phyloP scores from a whole-genome alignment of 371 early-diverging fungal species.

The Saksenaea oblongispora region DNA sequence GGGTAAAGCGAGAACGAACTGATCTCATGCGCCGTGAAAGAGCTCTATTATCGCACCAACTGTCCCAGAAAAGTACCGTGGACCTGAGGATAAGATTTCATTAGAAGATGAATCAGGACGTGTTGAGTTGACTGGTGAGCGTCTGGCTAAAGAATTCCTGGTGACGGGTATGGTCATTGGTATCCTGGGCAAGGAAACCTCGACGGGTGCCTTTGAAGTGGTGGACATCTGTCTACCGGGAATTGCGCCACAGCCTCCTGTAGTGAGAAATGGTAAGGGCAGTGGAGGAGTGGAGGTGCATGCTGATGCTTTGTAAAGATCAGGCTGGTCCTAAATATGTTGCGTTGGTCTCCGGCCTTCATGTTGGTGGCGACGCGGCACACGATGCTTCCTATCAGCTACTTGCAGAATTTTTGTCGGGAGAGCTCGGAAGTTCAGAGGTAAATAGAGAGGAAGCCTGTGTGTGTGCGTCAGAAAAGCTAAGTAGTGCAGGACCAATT shows the following conservation, averaged over 20 bases:
- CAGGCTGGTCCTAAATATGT: constrained; percentile 58
- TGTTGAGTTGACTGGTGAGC: constrained; percentile 61
- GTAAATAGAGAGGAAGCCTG: constrained; percentile 25
- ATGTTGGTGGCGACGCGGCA: constrained; percentile 53
- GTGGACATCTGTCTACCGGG: constrained; percentile 80
- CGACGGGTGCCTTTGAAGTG: constrained; percentile 79
- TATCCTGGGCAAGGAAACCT: constrained; percentile 71
- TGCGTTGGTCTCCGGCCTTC: constrained; percentile 83
- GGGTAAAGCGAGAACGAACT: neutral
- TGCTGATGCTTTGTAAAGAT: neutral
- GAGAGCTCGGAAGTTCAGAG: constrained; percentile 66
- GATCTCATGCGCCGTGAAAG: constrained; percentile 28
- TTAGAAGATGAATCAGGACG: constrained; percentile 95
- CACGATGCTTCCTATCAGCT: constrained; percentile 65
- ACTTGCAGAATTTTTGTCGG: constrained; percentile 77
- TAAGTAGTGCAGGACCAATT: constrained; percentile 48
- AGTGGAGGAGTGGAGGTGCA: neutral
- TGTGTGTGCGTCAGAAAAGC: neutral
- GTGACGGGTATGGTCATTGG: constrained; percentile 80
- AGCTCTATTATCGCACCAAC: constrained; percentile 67
- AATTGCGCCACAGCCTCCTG: constrained; percentile 58
- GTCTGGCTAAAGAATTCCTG: constrained; percentile 50
- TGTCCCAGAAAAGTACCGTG: constrained; percentile 64
- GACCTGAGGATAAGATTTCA: constrained; percentile 61
- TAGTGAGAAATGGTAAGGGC: constrained; percentile 15